Base-by-base conservation (phyloP, 1,284 basidiomycete species). In the Ustilago esculenta region DNA sequence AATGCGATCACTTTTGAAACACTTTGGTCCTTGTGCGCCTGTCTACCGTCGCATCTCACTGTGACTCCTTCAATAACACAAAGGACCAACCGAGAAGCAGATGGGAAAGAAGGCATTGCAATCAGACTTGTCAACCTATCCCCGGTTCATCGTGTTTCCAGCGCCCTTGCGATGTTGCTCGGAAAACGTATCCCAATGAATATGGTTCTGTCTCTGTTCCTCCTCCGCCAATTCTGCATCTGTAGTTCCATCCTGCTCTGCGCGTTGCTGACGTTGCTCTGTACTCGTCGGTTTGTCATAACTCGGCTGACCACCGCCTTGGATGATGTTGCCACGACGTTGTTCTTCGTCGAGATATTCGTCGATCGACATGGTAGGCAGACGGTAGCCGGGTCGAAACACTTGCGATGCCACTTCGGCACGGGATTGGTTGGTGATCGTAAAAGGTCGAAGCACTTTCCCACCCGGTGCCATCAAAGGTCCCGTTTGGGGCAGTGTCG, bases 321-420 rank as follows among this genome's bases (percentile, higher is more conserved):
- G 86, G 61, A 97, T 88, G 75, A 98, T 89, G 54, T 93, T 94
- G 0, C 94, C 94, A 46, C 91, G 85, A 59, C 89, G 84, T 49
- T 86, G 84, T 81, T 98, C 95, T 59, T 94, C 89, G 71, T 90
- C 89, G 20, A 98, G 86, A 79, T 95, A 98, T 82, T 98, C 92
- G 78, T 98, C 95, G 72, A 98, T 89, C 1, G 90, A 88, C 96
- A 99, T 98, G 0, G 92, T 95, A 3, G 95, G 95, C 25, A 98
- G 84, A 20, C 90, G 87, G 81, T 97, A 88, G n/a, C 87, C 87
- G 4, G 92, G 87, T 14, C 89, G 87, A 84, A 98, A 98, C 3
- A 98, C 94, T 76, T 92, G 88, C 0, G 90, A 4, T 79, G 79
- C 71, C 87, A 90, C 14, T 93, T 87, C 70, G 89, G 88, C 12